Base-by-base conservation (phyloP, 2,329 filamentous ascomycete species). In the Phialemoniopsis sp. region DNA sequence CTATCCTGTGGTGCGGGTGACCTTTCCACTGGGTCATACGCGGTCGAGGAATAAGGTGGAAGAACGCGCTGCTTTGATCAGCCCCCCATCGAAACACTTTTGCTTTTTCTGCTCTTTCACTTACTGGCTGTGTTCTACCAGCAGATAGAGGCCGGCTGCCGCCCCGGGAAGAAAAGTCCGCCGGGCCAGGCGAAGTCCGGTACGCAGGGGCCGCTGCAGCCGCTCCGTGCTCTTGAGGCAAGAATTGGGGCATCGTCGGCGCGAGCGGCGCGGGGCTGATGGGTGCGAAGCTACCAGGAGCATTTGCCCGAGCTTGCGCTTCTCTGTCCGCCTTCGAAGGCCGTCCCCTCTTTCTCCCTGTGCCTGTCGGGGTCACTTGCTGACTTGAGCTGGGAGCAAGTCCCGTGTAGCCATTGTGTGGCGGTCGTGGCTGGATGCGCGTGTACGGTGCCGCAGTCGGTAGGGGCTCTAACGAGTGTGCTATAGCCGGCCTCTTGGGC, bases 241-340 rank as follows among this genome's bases (percentile, higher is more conserved):
- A 6, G 21, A 26, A 26, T 6, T 26, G 21, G 6, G 21, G 21
- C 10, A 26, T 10, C 6, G 21, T 26, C 6, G 49, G 45, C 17
- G 47, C 46, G 16, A 46, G 45, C 3, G 51, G 47, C 15, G 51
- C 44, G 6, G 51, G 52, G 3, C 45, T 43, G 19, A 49, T 53
- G 7, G 51, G 47, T 18, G 46, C 40, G 21, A 26, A 26, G 10
- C 21, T 52, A 50, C 8, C 41, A 39, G 4, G 40, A 44, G 29
- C 46, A 29, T 39, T 53, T 9, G 50, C 46, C 21, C 52, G 50
- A 13, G 52, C 51, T 10, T 50, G 52, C 9, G 54, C 52, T 28
- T 53, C 47, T 38, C 54, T 54, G 34, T 59, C 57, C 8, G 51
- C 50, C 42, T 59, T 62, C 13, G 58, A 57, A 1, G 60, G 60